A percentile compares a stretch with the other conserved stretches of the same genome.
These are phyloP conservation scores for Pseudopithomyces chartarum DNA, from an alignment of 2,329 filamentous ascomycete genomes.

Conservation along the genomic window DNA sequence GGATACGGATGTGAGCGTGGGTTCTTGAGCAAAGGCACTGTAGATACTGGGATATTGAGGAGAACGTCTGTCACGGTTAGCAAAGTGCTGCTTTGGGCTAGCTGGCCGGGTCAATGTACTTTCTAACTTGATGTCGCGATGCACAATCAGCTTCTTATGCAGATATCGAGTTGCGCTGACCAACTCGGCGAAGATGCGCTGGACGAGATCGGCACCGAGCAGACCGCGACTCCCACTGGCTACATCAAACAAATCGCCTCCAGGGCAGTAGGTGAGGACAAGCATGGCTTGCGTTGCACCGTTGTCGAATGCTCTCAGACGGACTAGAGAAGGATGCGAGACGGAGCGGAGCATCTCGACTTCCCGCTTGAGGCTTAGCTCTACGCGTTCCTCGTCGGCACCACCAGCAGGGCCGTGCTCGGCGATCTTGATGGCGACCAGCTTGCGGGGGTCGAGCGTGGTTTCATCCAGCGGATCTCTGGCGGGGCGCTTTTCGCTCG, in stretches of 20 bases:
- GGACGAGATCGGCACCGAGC: slow-evolving; percentile 71
- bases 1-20: slow-evolving; percentile 80
- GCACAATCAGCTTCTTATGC: slow-evolving; percentile 84
- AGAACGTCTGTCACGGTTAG: slow-evolving; percentile 72
- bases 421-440: slow-evolving; percentile 94
- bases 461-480: slow-evolving; percentile 52
- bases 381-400: slow-evolving; percentile 88
- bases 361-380: slow-evolving; percentile 92
- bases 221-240: slow-evolving; percentile 73
- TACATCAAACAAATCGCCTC: slow-evolving; percentile 93
- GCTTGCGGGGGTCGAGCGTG: slow-evolving; percentile 69
- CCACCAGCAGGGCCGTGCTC: slow-evolving; percentile 93
- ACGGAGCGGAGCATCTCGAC: slow-evolving; percentile 90
- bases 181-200: slow-evolving; percentile 88
- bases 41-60: slow-evolving; percentile 75
- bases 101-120: slow-evolving; percentile 64
- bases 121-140: slow-evolving; percentile 97
- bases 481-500: slow-evolving; percentile 66
- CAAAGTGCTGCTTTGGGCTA: slow-evolving; percentile 23
- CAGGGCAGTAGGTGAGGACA: slow-evolving; percentile 88
- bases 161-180: slow-evolving; percentile 85
- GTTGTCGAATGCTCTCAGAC: slow-evolving; percentile 89
- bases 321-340: slow-evolving; percentile 86
- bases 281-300: slow-evolving; percentile 82
- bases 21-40: slow-evolving; percentile 67